Evolutionary conservation across 352 stramenopile genomes (phyloP).

Genomic region (Phytophthora quininea): DNA sequence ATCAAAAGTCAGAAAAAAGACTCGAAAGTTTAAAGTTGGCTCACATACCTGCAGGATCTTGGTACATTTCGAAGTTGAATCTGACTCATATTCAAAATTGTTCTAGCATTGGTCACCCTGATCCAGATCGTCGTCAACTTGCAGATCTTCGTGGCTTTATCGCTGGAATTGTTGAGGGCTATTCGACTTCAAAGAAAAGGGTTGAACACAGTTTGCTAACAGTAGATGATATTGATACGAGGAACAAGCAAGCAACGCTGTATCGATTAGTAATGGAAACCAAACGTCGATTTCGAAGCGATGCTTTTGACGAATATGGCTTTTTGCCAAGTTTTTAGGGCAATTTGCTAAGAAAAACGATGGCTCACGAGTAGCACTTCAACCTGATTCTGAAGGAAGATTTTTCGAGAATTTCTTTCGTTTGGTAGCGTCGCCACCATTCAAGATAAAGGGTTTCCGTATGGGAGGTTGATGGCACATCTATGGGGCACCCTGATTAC

Average conservation of each 20-base stretch:
- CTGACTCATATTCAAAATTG: slow-evolving; percentile 7
- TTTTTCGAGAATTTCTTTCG: slow-evolving; percentile 7
- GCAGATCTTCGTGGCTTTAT: slow-evolving; percentile 1
- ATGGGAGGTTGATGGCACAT: slow-evolving; percentile 16
- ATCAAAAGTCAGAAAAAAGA: not conserved
- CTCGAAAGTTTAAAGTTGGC: not conserved
- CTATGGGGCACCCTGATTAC: slow-evolving; percentile 9
- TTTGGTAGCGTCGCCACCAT: not conserved
- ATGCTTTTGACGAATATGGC: slow-evolving; percentile 5
- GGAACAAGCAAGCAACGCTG: not conserved
- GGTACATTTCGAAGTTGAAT: slow-evolving; percentile 5
- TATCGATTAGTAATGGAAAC: not conserved
- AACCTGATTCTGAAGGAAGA: not conserved
- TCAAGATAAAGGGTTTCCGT: not conserved
- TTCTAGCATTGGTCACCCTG: not conserved
- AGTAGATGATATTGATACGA: not conserved
- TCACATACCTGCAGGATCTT: slow-evolving; percentile 4
- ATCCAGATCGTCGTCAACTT: not conserved
- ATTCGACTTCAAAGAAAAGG: slow-evolving; percentile 4
- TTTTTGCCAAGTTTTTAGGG: slow-evolving; percentile 3
- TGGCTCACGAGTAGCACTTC: slow-evolving; percentile 1
- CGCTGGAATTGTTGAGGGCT: not conserved
- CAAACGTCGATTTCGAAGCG: not conserved
- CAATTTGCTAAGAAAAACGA: slow-evolving; percentile 5
- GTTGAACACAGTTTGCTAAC: slow-evolving; percentile 2